Conservation (phyloP, 2,329 filamentous ascomycete genomes). For the Fusarium sp. region DNA sequence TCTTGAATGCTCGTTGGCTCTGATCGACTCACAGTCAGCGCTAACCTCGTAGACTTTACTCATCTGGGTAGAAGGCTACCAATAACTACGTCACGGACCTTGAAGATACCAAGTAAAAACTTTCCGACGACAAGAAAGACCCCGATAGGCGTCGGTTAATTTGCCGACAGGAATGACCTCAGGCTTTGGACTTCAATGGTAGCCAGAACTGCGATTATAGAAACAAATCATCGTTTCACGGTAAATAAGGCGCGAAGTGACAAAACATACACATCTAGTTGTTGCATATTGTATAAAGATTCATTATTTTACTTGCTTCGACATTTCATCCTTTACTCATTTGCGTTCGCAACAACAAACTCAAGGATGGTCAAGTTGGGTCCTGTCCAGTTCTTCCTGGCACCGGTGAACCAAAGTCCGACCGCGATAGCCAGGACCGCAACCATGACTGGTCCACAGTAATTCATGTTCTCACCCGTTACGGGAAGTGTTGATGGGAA, state of each 20-base stretch:
- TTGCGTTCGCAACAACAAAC: slow-evolving; percentile 36
- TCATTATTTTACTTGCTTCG: neutral
- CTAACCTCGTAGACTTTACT: neutral
- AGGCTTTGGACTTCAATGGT: neutral
- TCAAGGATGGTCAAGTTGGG: slow-evolving; percentile 43
- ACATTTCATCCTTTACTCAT: neutral
- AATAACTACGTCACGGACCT: neutral
- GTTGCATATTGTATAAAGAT: neutral
- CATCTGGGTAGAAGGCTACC: neutral
- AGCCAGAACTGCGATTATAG: neutral
- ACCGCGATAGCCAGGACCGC: slow-evolving; percentile 34
- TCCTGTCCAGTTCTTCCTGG: slow-evolving; percentile 39
- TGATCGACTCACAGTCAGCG: neutral
- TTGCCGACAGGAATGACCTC: neutral
- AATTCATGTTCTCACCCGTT: slow-evolving; percentile 40
- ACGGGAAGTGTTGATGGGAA: slow-evolving; percentile 41
- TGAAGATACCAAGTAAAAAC: neutral
- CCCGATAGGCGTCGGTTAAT: too few species aligned
- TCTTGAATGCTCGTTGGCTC: too few species aligned
- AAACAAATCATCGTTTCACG: neutral
- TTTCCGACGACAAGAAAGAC: too few species aligned
- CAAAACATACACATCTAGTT: neutral
- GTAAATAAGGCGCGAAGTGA: neutral
- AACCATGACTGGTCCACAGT: slow-evolving; percentile 43
- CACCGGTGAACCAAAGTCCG: slow-evolving; percentile 31